These are phyloP conservation scores for Chamaecyparis obtusa DNA, from an alignment of 75 land plant genomes.

Conservation along the genomic window DNA sequence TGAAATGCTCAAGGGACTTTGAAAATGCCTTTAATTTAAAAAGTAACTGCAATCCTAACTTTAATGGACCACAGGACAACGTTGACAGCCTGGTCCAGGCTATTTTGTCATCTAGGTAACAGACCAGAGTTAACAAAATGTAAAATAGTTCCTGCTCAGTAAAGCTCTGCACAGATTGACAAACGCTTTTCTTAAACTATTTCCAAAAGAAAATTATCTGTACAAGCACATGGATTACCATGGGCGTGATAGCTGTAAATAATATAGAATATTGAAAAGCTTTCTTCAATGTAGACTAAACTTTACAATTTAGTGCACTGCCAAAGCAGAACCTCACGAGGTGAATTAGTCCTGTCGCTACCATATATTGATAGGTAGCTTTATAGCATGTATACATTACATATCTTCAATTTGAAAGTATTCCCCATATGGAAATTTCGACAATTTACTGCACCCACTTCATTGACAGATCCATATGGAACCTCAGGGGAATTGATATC, in stretches of 20 bases:
- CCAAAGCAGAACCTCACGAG: not conserved
- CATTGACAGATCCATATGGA: not conserved
- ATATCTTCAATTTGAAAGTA: not conserved
- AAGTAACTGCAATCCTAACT: not conserved
- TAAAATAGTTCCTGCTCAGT: not conserved
- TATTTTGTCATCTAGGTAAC: not conserved
- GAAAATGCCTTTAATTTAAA: not conserved
- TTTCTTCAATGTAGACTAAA: not conserved
- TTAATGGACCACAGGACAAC: not conserved
- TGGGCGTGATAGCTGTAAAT: not conserved
- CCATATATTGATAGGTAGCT: not conserved
- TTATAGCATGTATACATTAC: not conserved
- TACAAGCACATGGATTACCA: conserved; percentile 3
- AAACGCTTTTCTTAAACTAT: not conserved
- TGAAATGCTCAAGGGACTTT: not conserved
- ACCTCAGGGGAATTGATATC: not conserved
- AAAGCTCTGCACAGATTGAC: not conserved
- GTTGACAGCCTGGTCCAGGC: not conserved
- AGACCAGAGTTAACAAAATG: not conserved
- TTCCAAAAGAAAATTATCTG: not conserved
- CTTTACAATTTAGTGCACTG: not conserved
- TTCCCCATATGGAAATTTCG: not conserved
- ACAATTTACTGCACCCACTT: not conserved
- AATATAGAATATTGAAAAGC: not conserved
- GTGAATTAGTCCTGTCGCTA: not conserved